Evolutionary conservation across 1,284 basidiomycete species (phyloP).

Genomic region (Malassezia brasiliensis): DNA sequence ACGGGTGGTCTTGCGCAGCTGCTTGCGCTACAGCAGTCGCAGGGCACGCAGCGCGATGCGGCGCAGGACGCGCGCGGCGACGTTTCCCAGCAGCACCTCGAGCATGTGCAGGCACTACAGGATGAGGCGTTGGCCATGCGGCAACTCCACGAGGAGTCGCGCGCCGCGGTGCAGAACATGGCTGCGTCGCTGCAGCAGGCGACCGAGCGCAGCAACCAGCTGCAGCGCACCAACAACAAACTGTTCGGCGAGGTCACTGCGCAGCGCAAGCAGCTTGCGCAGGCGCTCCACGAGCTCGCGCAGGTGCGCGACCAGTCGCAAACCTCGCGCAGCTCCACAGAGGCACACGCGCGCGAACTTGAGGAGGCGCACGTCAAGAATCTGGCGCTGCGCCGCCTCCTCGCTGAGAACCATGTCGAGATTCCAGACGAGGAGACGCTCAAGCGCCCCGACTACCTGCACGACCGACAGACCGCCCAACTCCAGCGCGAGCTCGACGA

Average conservation of each 20-base stretch:
- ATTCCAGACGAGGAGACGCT: slow-evolving; percentile 44
- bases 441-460: slow-evolving; percentile 29
- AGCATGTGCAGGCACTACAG: slow-evolving; percentile 34
- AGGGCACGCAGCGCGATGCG: slow-evolving; percentile 18
- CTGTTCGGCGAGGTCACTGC: slow-evolving; percentile 69
- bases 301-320: slow-evolving; percentile 53
- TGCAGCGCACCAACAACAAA: slow-evolving; percentile 62
- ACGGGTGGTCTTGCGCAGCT: slow-evolving; percentile 35
- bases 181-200: slow-evolving; percentile 58
- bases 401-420: slow-evolving; percentile 61
- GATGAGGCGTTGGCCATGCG: slow-evolving; percentile 39
- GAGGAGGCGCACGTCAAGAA: slow-evolving; percentile 68
- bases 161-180: slow-evolving; percentile 47
- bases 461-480: slow-evolving; percentile 35
- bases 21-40: slow-evolving; percentile 31
- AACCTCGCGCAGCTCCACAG: not conserved
- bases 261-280: slow-evolving; percentile 66
- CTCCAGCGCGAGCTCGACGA: slow-evolving; percentile 42
- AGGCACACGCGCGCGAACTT: slow-evolving; percentile 53
- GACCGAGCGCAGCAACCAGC: slow-evolving; percentile 57
- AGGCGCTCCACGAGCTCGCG: slow-evolving; percentile 62
- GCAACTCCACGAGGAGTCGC: slow-evolving; percentile 37
- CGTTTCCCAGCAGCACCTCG: slow-evolving; percentile 21
- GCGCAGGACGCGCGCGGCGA: slow-evolving; percentile 11
- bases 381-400: slow-evolving; percentile 70